Conservation (phyloP, 2,329 filamentous ascomycete species). For the Dothiorella sarmentorum region DNA sequence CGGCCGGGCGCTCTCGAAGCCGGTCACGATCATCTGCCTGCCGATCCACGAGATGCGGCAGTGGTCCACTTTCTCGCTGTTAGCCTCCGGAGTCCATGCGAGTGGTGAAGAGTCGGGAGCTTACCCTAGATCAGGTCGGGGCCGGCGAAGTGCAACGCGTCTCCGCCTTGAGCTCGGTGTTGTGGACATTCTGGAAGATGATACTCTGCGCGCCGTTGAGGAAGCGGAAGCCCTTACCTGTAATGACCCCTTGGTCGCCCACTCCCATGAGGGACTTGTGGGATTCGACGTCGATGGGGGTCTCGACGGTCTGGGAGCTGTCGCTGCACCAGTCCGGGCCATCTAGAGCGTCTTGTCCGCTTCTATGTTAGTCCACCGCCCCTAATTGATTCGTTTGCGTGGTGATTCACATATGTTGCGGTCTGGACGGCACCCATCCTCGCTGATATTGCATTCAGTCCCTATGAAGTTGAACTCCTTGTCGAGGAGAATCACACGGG, state of each 20-base stretch:
- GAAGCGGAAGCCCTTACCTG: constrained; percentile 42
- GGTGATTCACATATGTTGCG: constrained; percentile 31
- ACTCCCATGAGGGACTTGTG: constrained; percentile 44
- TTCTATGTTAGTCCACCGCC: not conserved
- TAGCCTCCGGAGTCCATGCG: too few species aligned
- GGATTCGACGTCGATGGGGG: constrained; percentile 35
- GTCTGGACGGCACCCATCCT: constrained; percentile 4
- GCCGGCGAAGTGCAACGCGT: constrained; percentile 36
- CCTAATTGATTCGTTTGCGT: not conserved
- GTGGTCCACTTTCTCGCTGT: too few species aligned
- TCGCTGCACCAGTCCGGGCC: constrained; percentile 10
- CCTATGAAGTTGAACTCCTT: too few species aligned
- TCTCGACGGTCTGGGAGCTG: constrained; percentile 3
- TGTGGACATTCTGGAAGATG: constrained; percentile 41
- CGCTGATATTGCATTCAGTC: too few species aligned
- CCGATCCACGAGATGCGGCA: constrained; percentile 43
- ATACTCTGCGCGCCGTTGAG: constrained; percentile 33
- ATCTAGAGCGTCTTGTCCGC: constrained; percentile 7
- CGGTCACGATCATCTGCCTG: constrained; percentile 44
- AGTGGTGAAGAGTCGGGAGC: too few species aligned
- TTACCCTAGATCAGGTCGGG: constrained; percentile 37
- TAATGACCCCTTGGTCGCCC: constrained; percentile 39
- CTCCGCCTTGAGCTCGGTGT: constrained; percentile 37
- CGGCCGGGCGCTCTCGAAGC: constrained; percentile 33
- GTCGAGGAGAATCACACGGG: too few species aligned